Evolutionary conservation across 2,329 filamentous ascomycete species (phyloP).

Genomic region (Neurospora sp.): DNA sequence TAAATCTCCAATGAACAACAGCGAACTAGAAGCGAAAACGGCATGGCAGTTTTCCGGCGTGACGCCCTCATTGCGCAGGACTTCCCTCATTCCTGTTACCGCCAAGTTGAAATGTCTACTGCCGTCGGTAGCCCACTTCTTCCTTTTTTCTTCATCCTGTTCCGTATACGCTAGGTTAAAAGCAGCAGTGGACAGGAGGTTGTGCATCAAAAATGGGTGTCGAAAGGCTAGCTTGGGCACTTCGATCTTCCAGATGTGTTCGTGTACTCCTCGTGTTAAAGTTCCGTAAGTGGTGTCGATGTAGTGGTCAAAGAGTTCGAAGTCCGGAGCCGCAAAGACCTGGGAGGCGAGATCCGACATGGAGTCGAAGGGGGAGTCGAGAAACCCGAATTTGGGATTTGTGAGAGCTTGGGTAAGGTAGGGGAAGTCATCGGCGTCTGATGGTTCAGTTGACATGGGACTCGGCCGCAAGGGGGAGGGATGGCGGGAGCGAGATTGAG

Average conservation of each 20-base stretch:
- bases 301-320: conserved; percentile 29
- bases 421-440: conserved; percentile 9
- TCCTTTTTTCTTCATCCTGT: background rate
- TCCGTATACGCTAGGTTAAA: conserved; percentile 14
- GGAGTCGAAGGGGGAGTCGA: background rate
- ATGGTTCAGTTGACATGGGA: background rate
- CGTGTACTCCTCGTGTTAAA: background rate
- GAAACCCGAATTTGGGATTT: background rate
- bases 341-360: background rate
- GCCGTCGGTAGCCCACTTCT: background rate
- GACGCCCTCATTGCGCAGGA: conserved; percentile 4
- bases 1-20: conserved; percentile 15
- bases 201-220: conserved; percentile 17
- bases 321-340: conserved; percentile 13
- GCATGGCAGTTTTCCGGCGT: conserved; percentile 16
- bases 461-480: background rate
- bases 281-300: conserved; percentile 17
- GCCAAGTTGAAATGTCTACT: background rate
- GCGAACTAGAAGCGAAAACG: conserved; percentile 12
- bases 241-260: conserved; percentile 11
- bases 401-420: conserved; percentile 7
- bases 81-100: background rate
- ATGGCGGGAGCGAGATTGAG: background rate
- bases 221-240: conserved; percentile 13
- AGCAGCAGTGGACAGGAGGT: conserved; percentile 14